Evolutionary conservation across 116 monocot species (phyloP).

Genomic region (Papilionanthe hybrid): DNA sequence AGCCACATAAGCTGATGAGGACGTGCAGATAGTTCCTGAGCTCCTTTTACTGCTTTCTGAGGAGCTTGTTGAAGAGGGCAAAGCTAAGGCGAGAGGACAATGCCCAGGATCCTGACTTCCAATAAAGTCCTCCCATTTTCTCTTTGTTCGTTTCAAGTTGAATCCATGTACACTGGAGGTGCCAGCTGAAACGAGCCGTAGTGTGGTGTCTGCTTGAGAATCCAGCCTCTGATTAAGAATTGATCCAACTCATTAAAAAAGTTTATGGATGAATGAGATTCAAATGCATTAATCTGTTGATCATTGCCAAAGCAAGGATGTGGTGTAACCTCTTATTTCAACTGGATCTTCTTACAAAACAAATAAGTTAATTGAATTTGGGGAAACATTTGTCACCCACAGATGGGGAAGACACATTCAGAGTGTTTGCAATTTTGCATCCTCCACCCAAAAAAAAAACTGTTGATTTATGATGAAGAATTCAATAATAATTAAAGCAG

Average conservation of each 20-base stretch:
- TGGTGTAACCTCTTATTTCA: not conserved
- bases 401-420: not conserved
- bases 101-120: constrained; percentile 7
- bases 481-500: not conserved
- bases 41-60: constrained; percentile 66
- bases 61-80: constrained; percentile 30
- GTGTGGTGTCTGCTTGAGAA: constrained; percentile 5
- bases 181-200: not conserved
- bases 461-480: not conserved
- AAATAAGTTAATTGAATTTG: not conserved
- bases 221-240: not conserved
- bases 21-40: constrained; percentile 26
- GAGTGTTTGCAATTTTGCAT: not conserved
- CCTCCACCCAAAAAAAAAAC: constrained; percentile 1
- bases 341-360: not conserved
- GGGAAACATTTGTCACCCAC: not conserved
- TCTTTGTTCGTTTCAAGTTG: constrained; percentile 21
- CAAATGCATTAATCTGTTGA: not conserved
- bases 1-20: constrained; percentile 34
- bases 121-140: constrained; percentile 19
- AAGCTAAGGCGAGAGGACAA: constrained; percentile 27
- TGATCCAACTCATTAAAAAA: not conserved
- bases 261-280: constrained; percentile 1
- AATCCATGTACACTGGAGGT: not conserved
- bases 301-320: not conserved